These are phyloP conservation scores for Paramecium sonneborni DNA, from an alignment of 73 alveolate species.

Conservation along the genomic window DNA sequence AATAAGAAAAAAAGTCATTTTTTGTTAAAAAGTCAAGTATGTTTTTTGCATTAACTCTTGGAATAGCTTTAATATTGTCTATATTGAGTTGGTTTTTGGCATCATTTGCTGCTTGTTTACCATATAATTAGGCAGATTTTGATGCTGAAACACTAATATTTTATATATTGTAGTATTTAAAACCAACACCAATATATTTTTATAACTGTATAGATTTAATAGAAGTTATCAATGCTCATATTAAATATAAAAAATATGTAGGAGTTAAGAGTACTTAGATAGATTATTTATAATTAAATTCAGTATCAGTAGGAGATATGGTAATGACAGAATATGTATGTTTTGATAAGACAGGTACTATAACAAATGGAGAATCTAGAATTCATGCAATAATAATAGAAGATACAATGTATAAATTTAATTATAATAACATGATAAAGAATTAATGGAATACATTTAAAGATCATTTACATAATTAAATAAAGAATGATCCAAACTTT, in stretches of 20 bases:
- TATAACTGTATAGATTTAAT: slow-evolving; percentile 38
- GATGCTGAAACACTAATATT: not conserved
- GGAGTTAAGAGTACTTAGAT: not conserved
- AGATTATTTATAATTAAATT: not conserved
- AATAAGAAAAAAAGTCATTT: slow-evolving; percentile 4
- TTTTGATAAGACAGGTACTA: slow-evolving; percentile 56
- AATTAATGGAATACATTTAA: slow-evolving; percentile 18
- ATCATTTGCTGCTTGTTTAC: not conserved
- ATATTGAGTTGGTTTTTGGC: slow-evolving; percentile 18
- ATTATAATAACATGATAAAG: not conserved
- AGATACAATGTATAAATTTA: slow-evolving; percentile 34
- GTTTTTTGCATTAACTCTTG: slow-evolving; percentile 28
- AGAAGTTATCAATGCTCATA: slow-evolving; percentile 1
- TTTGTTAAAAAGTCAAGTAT: slow-evolving; percentile 50
- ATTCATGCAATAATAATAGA: not conserved
- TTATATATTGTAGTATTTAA: not conserved
- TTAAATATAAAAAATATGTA: not conserved
- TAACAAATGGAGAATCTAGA: slow-evolving; percentile 3
- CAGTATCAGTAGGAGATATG: slow-evolving; percentile 32
- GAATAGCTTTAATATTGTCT: not conserved
- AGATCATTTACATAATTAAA: not conserved
- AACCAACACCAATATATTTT: slow-evolving; percentile 23
- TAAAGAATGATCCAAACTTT: slow-evolving; percentile 7
- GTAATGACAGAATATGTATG: slow-evolving; percentile 55
- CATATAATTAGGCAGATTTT: not conserved